Conservation (phyloP, 352 stramenopile genomes). For the Pythium chondricola region DNA sequence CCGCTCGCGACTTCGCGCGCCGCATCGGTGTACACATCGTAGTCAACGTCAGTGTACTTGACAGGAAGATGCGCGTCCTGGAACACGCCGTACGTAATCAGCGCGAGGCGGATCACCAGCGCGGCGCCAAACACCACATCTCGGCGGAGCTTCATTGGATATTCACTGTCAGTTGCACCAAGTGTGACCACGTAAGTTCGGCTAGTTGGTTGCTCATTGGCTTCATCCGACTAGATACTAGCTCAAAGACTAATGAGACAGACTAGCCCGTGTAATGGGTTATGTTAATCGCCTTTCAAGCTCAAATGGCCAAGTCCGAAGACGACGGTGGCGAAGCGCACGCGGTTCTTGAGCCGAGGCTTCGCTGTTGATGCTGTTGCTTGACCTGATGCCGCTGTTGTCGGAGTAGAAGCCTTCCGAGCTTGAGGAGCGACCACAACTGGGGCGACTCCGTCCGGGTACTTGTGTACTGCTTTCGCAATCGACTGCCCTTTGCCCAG, state of each 20-base stretch:
- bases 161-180: too few species aligned
- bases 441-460: slow-evolving; percentile 28
- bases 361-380: not conserved
- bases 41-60: slow-evolving; percentile 99
- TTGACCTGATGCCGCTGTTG: not conserved
- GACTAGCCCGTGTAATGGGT: too few species aligned
- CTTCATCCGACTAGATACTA: not conserved
- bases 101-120: slow-evolving; percentile 47
- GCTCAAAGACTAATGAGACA: not conserved
- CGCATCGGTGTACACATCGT: slow-evolving; percentile 97
- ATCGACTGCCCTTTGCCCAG: slow-evolving; percentile 49
- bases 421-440: not conserved
- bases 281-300: too few species aligned
- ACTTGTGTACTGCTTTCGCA: slow-evolving; percentile 54
- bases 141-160: slow-evolving; percentile 15
- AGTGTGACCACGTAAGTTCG: too few species aligned
- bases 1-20: slow-evolving; percentile 84
- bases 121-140: slow-evolving; percentile 37
- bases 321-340: slow-evolving; percentile 63
- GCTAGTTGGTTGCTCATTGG: slow-evolving; percentile 1
- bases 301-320: slow-evolving; percentile 58
- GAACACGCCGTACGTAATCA: slow-evolving; percentile 67
- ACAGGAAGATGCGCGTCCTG: slow-evolving; percentile 75
- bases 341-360: slow-evolving; percentile 53
- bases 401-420: not conserved